These are phyloP conservation scores for Penicillium capsulatum DNA, from an alignment of 2,329 filamentous ascomycete species.

Conservation along the genomic window DNA sequence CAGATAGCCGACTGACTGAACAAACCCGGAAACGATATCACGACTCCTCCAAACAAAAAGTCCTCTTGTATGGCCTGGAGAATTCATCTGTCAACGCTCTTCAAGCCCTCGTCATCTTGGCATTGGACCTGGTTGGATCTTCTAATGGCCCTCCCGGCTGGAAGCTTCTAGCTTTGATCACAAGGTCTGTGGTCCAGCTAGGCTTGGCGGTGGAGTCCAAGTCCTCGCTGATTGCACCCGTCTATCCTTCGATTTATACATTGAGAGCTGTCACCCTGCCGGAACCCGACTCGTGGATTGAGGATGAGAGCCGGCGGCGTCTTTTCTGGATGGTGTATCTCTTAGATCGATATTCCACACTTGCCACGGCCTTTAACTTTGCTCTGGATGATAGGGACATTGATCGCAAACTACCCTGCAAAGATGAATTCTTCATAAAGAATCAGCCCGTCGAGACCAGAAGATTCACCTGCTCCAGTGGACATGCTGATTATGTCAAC, in stretches of 20 bases:
- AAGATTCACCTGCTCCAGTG: slow-evolving; percentile 63
- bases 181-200: slow-evolving; percentile 80
- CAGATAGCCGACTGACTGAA: slow-evolving; percentile 68
- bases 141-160: slow-evolving; percentile 88
- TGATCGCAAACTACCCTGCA: slow-evolving; percentile 78
- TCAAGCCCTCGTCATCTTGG: slow-evolving; percentile 81
- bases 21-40: slow-evolving; percentile 72
- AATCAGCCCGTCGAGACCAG: slow-evolving; percentile 80
- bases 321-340: slow-evolving; percentile 95
- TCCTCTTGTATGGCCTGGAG: slow-evolving; percentile 81
- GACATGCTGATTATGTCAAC: slow-evolving; percentile 59
- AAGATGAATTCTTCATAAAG: slow-evolving; percentile 78
- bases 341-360: slow-evolving; percentile 82
- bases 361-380: slow-evolving; percentile 89
- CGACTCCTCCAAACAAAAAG: slow-evolving; percentile 75
- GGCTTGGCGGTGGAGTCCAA: slow-evolving; percentile 79
- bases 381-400: slow-evolving; percentile 85
- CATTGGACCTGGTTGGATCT: slow-evolving; percentile 76
- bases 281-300: slow-evolving; percentile 78
- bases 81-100: slow-evolving; percentile 84
- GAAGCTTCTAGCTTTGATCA: slow-evolving; percentile 87
- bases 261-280: slow-evolving; percentile 78
- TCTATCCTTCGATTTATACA: slow-evolving; percentile 83
- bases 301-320: slow-evolving; percentile 78
- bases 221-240: slow-evolving; percentile 71